Percentiles rank a stretch among this genome's conserved stretches.
Evolutionary conservation across 306 rosid species (phyloP).

Genomic region (Corylus avellana): DNA sequence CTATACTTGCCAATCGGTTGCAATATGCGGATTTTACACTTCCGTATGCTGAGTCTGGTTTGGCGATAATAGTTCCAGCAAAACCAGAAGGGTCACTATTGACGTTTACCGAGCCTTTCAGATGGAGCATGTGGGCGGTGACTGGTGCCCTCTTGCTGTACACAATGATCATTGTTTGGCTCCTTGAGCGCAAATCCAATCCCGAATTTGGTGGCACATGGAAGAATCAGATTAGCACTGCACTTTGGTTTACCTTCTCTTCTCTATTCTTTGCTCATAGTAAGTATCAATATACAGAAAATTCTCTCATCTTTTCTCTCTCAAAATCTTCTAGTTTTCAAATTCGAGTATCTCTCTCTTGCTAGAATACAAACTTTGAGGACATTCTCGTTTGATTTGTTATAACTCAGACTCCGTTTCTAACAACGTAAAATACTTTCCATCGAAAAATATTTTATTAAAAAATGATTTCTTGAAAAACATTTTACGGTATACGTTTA

Average conservation of each 20-base stretch:
- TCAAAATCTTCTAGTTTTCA: no score
- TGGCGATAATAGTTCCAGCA: slow-evolving; percentile 53
- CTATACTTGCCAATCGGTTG: slow-evolving; percentile 45
- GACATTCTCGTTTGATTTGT: no score
- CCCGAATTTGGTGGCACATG: slow-evolving; percentile 56
- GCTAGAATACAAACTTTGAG: no score
- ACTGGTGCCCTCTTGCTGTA: slow-evolving; percentile 46
- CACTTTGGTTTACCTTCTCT: slow-evolving; percentile 66
- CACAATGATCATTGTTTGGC: slow-evolving; percentile 60
- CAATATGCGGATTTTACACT: slow-evolving; percentile 59
- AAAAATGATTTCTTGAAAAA: no score
- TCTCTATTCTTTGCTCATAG: slow-evolving; percentile 78
- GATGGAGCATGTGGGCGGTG: slow-evolving; percentile 63
- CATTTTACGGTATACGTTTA: no score
- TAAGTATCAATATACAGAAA: slow-evolving; percentile 29
- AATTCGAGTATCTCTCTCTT: no score
- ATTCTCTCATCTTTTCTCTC: no score
- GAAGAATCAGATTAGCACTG: slow-evolving; percentile 58
- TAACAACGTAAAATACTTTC: no score
- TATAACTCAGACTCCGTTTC: no score
- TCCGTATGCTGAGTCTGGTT: slow-evolving; percentile 64
- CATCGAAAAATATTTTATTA: no score
- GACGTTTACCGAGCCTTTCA: slow-evolving; percentile 72
- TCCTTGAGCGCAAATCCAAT: slow-evolving; percentile 52
- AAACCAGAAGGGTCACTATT: slow-evolving; percentile 39